A percentile compares a stretch with the other conserved stretches of the same genome.
These are phyloP conservation scores for Sphagnum magellanicum DNA, from an alignment of 228 moss, liverwort and hornwort genomes.

Conservation along the genomic window DNA sequence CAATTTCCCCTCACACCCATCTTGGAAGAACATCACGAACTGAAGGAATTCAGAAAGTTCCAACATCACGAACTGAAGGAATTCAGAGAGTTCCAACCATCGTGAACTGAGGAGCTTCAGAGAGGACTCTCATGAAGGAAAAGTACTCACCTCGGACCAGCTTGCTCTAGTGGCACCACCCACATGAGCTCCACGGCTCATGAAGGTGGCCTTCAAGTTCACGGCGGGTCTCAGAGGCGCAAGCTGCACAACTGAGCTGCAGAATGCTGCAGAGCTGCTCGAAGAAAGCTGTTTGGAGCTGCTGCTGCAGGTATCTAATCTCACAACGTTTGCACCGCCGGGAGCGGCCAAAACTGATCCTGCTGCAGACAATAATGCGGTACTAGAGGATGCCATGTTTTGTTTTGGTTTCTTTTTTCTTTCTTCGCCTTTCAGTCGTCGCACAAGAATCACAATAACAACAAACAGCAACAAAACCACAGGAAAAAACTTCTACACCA, in stretches of 20 bases:
- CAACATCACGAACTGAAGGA: no score
- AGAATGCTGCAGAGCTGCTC: constrained; percentile 36
- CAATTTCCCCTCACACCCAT: background rate
- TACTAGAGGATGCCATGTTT: constrained; percentile 12
- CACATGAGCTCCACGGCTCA: constrained; percentile 7
- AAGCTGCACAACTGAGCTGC: constrained; percentile 29
- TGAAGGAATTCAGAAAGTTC: no score
- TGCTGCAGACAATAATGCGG: background rate
- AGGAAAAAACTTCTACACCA: no score
- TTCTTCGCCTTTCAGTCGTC: no score
- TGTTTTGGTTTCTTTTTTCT: no score
- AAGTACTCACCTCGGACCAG: constrained; percentile 27
- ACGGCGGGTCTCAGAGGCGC: constrained; percentile 21
- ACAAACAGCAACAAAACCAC: no score
- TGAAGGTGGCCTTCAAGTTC: constrained; percentile 5
- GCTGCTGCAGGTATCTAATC: constrained; percentile 7
- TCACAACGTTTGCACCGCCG: no score
- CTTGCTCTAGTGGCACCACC: constrained; percentile 22
- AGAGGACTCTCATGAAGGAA: no score
- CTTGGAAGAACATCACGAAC: no score
- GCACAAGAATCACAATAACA: no score
- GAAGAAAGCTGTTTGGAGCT: constrained; percentile 31
- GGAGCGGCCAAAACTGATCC: no score
- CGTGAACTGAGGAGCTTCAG: background rate
- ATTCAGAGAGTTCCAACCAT: background rate